Evolutionary conservation across 139 green algal species (phyloP).

Genomic region (Chlamydomonas applanata): DNA sequence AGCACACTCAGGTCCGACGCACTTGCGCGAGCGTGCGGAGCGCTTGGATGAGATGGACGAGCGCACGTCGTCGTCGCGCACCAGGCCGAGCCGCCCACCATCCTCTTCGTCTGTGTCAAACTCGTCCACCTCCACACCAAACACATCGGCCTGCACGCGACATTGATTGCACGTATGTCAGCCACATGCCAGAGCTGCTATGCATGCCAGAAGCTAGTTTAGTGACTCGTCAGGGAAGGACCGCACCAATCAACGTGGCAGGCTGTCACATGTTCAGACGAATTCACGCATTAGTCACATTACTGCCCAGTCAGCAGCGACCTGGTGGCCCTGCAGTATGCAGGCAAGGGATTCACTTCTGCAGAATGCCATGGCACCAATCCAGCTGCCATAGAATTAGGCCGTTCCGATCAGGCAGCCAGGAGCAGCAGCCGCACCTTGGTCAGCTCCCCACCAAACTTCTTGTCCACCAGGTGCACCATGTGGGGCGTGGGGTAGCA

Average conservation of each 20-base stretch:
- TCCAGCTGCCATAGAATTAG: no score
- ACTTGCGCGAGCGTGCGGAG: not conserved
- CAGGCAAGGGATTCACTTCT: no score
- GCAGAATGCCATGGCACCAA: no score
- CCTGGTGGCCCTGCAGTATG: no score
- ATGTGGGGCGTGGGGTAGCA: slow-evolving; percentile 34
- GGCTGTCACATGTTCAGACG: no score
- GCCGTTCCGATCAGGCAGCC: no score
- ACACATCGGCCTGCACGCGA: slow-evolving; percentile 35
- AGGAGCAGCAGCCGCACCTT: no score
- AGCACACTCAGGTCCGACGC: not conserved
- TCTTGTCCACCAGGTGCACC: slow-evolving; percentile 64
- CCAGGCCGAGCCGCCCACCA: slow-evolving; percentile 14
- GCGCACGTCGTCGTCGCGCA: slow-evolving; percentile 13
- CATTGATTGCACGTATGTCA: not conserved
- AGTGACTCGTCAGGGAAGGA: not conserved
- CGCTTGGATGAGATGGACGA: slow-evolving; percentile 14
- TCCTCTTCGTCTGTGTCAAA: slow-evolving; percentile 43
- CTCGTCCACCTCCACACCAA: slow-evolving; percentile 41
- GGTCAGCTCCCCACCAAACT: slow-evolving; percentile 68
- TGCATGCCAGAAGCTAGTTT: no score
- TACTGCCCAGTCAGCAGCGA: no score
- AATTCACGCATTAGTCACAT: no score
- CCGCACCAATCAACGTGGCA: no score
- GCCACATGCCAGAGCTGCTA: no score